These are phyloP conservation scores for Pisolithus tinctorius DNA, from an alignment of 768 basidiomycete species.

Conservation along the genomic window DNA sequence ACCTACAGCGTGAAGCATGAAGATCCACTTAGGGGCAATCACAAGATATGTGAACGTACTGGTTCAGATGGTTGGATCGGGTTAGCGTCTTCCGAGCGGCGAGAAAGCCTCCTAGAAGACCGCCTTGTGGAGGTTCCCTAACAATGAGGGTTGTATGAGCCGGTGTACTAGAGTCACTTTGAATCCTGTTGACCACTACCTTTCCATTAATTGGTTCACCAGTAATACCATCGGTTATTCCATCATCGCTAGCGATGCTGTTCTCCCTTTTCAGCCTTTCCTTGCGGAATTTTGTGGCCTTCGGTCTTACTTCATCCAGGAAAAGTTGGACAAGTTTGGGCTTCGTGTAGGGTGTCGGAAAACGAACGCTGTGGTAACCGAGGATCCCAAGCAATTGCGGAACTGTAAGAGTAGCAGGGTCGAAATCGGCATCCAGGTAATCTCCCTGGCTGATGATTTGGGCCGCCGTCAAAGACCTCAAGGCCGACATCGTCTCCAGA, in stretches of 20 bases:
- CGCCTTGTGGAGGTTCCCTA: constrained; percentile 34
- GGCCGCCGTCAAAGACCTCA: constrained; percentile 57
- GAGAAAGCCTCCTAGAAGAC: constrained; percentile 61
- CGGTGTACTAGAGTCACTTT: not conserved
- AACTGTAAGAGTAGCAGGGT: constrained; percentile 66
- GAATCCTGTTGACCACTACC: constrained; percentile 26
- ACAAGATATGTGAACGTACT: constrained; percentile 32
- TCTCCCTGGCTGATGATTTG: constrained; percentile 70
- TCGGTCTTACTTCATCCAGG: constrained; percentile 65
- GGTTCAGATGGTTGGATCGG: constrained; percentile 44
- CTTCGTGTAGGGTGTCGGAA: constrained; percentile 72
- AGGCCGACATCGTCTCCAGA: constrained; percentile 47
- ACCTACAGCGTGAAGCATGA: constrained; percentile 36
- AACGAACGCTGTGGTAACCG: constrained; percentile 68
- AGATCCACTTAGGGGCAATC: constrained; percentile 5
- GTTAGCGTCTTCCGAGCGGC: constrained; percentile 41
- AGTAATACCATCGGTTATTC: constrained; percentile 77
- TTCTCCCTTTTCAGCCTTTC: constrained; percentile 60
- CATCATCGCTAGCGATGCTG: constrained; percentile 73
- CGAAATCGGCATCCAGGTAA: constrained; percentile 75
- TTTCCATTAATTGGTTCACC: constrained; percentile 57
- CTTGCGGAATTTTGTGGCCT: constrained; percentile 49
- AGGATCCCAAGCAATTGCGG: constrained; percentile 77
- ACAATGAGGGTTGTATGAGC: not conserved
- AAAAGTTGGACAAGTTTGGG: constrained; percentile 72